Evolutionary conservation across 78 protist species (phyloP), one percentile per base, ranked within the genome.

Genomic region (Chrysochromulina tobinii): DNA sequence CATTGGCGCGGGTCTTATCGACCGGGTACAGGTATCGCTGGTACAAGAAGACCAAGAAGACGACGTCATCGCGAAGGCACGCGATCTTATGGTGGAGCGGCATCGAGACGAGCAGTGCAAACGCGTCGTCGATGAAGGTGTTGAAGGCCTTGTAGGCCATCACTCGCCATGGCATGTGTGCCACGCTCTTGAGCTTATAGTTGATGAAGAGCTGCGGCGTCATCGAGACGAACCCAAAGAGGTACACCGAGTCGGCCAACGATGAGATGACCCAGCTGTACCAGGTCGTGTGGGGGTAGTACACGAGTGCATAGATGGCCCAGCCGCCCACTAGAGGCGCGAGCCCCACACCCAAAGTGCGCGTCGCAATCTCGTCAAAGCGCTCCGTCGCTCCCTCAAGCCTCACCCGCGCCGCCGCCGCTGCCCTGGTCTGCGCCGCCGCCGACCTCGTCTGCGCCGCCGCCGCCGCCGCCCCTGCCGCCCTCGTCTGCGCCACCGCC

Each of bases 161-260:
- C 20, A 94, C 90, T 14, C 95, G 88, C 98, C 97, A 98, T 21
- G 99, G 99, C 9, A 99, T 89, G 69, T 94, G 98, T 1, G 99
- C 97, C 61, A 98, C 99, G 3, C 96, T 91, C 59, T 79, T 54
- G 27, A 93, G 55, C 79, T 94, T 94, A 94, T 98, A 97, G 94
- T 98, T 98, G 95, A 98, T 96, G 72, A 96, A 98, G 58, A 98
- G 93, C 86, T 98, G 99, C 59, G 99, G 99, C 8, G 96, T 93
- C 99, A 98, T 97, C 95, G 90, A 73, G 55, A 96, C 95, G 87
- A 98, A 98, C 38, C 93, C 95, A 9, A 90, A 90, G 27, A 69
- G 75, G 9, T 86, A 92, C 9, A 64, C 48, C 5, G 54, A 0
- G 8, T 61, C 51, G 23, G 85, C 93, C 55, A 55, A 6, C 50